phyloP scores from a whole-genome alignment of 148 eudicot genomes.

The Fagopyrum homotropicum region DNA sequence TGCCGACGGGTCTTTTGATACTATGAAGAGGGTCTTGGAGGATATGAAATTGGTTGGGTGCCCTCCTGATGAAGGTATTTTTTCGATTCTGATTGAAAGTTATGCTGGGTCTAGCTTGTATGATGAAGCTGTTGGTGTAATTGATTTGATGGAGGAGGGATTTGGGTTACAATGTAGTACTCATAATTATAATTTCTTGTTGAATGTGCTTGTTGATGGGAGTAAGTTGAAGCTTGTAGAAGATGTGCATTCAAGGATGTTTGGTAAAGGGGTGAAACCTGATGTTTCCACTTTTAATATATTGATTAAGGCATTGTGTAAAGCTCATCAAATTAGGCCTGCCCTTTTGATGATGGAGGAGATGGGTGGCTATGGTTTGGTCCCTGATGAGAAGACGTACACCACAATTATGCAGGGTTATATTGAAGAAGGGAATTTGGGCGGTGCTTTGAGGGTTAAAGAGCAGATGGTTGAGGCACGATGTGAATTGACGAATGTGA shows the following conservation, averaged over 20 bases:
- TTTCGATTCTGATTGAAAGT: conserved; percentile 67
- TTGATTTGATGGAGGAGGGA: conserved; percentile 64
- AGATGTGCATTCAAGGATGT: conserved; percentile 67
- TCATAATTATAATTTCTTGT: conserved; percentile 49
- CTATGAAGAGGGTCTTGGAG: conserved; percentile 49
- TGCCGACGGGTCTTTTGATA: conserved; percentile 55
- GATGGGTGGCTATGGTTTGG: conserved; percentile 67
- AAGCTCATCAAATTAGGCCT: conserved; percentile 88
- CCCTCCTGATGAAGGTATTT: conserved; percentile 51
- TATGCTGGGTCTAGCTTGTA: conserved; percentile 47
- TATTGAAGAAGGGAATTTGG: conserved; percentile 76
- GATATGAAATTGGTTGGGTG: conserved; percentile 49
- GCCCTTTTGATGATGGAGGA: conserved; percentile 97
- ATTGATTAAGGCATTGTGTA: conserved; percentile 84
- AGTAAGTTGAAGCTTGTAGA: conserved; percentile 70
- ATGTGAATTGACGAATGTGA: conserved; percentile 49
- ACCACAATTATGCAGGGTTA: conserved; percentile 93
- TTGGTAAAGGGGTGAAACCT: conserved; percentile 39
- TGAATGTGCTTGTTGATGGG: conserved; percentile 93
- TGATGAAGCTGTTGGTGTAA: conserved; percentile 72
- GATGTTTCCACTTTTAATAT: conserved; percentile 90
- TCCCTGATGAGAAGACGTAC: conserved; percentile 78
- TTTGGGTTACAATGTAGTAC: conserved; percentile 56
- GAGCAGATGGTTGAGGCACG: conserved; percentile 68
- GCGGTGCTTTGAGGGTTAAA: conserved; percentile 63